Evolutionary conservation across 441 rosid genomes (phyloP), one percentile per base, ranked within the genome.

Genomic region (Euphorbia corollata): DNA sequence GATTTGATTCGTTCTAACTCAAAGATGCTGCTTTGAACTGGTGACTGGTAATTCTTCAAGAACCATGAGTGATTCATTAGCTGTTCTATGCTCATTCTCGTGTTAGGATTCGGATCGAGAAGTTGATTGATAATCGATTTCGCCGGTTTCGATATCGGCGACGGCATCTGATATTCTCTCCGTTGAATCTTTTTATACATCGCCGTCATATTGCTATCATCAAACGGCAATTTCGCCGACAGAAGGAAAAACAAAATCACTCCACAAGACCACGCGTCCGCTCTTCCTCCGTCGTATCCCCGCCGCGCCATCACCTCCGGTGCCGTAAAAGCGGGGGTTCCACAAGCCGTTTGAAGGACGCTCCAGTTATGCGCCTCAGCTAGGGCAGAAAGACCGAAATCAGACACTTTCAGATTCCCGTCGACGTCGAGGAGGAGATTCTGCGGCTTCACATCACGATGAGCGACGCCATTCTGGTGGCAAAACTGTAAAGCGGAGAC

Each of bases 191-290:
- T 88, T 78, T 73, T 78, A 36, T 80, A 90, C 96, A 92, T 78
- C 0, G 68, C 24, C 3, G 77, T 74, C 58, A 87, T 66, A 69
- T 85, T 86, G 30, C 75, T 61, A 53, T 88, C 89, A 20, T 90
- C 86, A 22, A 86, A 92, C 22, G 98, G 98, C 70, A 92, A 47
- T 22, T 24, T 67, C 27, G 92, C 97, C 0, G 88, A 73, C 22
- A 90, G 67, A 12, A 92, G 34, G 24, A 83, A 82, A 60, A 70
- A 90, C 15, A 90, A 78, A 5, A 92, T 83, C 2, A 92, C 96
- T 20, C 98, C 98, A 45, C 97, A 92, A 7, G 98, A 92, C 98
- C 98, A 92, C 0, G 97, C 89, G 57, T 92, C 97, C 9, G 96
- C 91, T 65, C 82, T 83, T 1, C 86, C 77, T 4, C 97, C 98